Conservation (phyloP, 208 protist genomes). For the Porcisia hertigi region DNA sequence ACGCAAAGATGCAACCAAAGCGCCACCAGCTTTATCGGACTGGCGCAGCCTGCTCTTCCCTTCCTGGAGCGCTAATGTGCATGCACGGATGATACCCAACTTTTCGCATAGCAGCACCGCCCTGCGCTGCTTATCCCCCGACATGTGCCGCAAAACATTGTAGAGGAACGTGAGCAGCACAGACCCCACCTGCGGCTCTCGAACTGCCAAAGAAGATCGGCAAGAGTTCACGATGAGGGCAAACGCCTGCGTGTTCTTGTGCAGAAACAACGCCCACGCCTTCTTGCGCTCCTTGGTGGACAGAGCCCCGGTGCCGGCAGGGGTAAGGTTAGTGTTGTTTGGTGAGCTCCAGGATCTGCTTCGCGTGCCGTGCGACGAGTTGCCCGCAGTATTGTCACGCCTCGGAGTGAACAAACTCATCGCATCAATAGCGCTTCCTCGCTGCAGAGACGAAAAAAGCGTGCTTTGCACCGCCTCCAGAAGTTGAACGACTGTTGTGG, state of each 20-base stretch:
- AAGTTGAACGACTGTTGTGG: constrained; percentile 16
- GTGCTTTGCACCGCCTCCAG: constrained; percentile 24
- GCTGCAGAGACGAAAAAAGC: constrained; percentile 32
- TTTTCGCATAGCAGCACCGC: constrained; percentile 53
- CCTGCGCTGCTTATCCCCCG: constrained; percentile 35
- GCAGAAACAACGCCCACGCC: constrained; percentile 59
- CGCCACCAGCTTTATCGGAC: background rate
- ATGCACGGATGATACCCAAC: constrained; percentile 44
- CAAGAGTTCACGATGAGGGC: constrained; percentile 48
- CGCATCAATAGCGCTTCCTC: constrained; percentile 3
- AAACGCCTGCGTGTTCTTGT: constrained; percentile 58
- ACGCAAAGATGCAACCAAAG: constrained; percentile 17
- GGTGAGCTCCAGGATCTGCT: constrained; percentile 22
- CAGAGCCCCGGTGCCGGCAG: constrained; percentile 12
- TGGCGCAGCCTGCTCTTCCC: constrained; percentile 24
- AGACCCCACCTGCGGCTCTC: constrained; percentile 36
- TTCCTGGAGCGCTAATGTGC: constrained; percentile 39
- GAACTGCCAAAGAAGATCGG: constrained; percentile 40
- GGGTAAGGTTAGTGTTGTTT: constrained; percentile 1
- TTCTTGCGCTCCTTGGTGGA: constrained; percentile 27
- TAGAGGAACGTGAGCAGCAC: constrained; percentile 66
- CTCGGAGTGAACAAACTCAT: constrained; percentile 6
- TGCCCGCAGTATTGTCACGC: constrained; percentile 3
- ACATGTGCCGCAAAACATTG: constrained; percentile 58
- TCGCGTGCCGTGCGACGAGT: constrained; percentile 4